These are phyloP conservation scores for Candida suzukii DNA, from an alignment of 805 yeast genomes.

Conservation along the genomic window DNA sequence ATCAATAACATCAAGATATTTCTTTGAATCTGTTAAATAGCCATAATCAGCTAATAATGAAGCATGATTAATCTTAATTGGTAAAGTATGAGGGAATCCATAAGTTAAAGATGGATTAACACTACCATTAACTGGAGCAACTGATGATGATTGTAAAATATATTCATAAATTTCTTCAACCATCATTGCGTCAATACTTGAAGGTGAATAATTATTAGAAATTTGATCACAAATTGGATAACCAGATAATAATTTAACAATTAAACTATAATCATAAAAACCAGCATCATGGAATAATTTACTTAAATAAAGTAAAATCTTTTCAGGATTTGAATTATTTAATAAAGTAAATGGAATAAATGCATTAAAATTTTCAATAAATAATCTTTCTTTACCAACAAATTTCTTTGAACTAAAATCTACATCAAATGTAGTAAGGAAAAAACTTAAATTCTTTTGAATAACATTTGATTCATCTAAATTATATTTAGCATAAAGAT, in stretches of 20 bases:
- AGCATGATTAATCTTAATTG: slow-evolving; percentile 63
- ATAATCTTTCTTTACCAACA: slow-evolving; percentile 19
- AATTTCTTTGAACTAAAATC: slow-evolving; percentile 12
- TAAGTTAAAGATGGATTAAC: slow-evolving; percentile 26
- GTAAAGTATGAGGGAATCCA: slow-evolving; percentile 43
- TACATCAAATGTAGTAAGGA: slow-evolving; percentile 16
- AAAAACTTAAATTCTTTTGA: slow-evolving; percentile 22
- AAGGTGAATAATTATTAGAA: slow-evolving; percentile 3
- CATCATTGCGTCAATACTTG: slow-evolving; percentile 37
- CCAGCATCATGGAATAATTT: slow-evolving; percentile 28
- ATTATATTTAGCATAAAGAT: slow-evolving; percentile 19
- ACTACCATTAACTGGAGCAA: slow-evolving; percentile 10
- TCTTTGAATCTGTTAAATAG: slow-evolving; percentile 47
- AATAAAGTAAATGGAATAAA: slow-evolving; percentile 24
- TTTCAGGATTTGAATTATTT: slow-evolving; percentile 16
- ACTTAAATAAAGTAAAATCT: slow-evolving; percentile 26
- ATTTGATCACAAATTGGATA: slow-evolving; percentile 17
- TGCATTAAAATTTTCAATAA: slow-evolving; percentile 20
- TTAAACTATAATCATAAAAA: slow-evolving; percentile 30
- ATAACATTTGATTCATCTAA: slow-evolving; percentile 14
- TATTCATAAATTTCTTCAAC: slow-evolving; percentile 71
- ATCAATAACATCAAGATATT: slow-evolving; percentile 49
- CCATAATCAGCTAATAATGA: slow-evolving; percentile 65
- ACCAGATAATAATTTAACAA: slow-evolving; percentile 28
- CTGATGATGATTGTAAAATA: slow-evolving; percentile 22